Evolutionary conservation across 768 basidiomycete genomes (phyloP).

Genomic region (Psilocybe subaeruginosa): DNA sequence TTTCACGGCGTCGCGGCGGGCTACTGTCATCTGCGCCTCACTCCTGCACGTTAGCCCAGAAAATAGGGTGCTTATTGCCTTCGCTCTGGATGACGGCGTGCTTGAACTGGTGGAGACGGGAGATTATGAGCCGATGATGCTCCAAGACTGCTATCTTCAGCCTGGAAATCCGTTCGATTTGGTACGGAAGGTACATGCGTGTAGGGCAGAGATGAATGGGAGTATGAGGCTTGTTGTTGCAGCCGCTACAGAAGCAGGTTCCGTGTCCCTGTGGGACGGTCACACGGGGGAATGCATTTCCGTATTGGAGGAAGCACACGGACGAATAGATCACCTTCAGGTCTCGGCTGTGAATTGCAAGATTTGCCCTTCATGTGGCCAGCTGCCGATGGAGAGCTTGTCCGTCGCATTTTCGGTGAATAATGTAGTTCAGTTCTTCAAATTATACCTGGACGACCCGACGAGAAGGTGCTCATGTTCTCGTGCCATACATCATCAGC

Average conservation of each 20-base stretch:
- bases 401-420: constrained; percentile 68
- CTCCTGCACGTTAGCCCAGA: constrained; percentile 52
- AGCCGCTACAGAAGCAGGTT: constrained; percentile 65
- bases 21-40: constrained; percentile 47
- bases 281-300: constrained; percentile 64
- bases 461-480: constrained; percentile 72
- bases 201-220: constrained; percentile 53
- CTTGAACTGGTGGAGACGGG: constrained; percentile 63
- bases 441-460: constrained; percentile 58
- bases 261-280: constrained; percentile 78
- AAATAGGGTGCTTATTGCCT: constrained; percentile 54
- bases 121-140: constrained; percentile 42
- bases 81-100: constrained; percentile 66
- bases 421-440: constrained; percentile 65
- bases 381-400: constrained; percentile 67
- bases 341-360: constrained; percentile 56
- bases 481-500: constrained; percentile 33
- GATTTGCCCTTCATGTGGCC: constrained; percentile 73
- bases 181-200: constrained; percentile 57
- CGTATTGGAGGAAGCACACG: constrained; percentile 62
- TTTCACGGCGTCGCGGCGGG: constrained; percentile 46
- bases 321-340: constrained; percentile 60
- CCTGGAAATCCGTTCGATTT: constrained; percentile 62
- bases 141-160: constrained; percentile 50
- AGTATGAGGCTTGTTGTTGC: constrained; percentile 56